These are phyloP conservation scores for Nicotiana sylvestris DNA, from an alignment of 257 asterid genomes.

Conservation along the genomic window DNA sequence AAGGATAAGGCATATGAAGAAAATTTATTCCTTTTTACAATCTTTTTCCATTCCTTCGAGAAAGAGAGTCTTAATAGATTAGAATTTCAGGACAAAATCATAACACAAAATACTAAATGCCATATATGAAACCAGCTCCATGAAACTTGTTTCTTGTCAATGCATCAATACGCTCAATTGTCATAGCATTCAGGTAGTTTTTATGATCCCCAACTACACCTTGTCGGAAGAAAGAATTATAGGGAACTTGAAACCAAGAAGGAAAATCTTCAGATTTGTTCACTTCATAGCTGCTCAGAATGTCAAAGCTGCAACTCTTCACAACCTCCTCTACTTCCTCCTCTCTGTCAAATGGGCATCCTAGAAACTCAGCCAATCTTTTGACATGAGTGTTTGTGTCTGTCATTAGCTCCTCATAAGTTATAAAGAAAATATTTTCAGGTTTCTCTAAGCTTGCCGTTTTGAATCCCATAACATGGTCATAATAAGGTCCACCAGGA, in stretches of 20 bases:
- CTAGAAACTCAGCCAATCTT: conserved; percentile 9
- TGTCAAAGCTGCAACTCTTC: conserved; percentile 15
- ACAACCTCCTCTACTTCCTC: conserved; percentile 10
- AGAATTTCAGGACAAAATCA: no score
- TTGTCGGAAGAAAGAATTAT: neutral
- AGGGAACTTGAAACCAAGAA: neutral
- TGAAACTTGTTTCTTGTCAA: no score
- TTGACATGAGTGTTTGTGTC: neutral
- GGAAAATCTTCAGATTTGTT: conserved; percentile 3
- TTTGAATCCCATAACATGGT: conserved; percentile 13
- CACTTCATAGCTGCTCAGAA: conserved; percentile 1
- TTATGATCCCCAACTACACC: no score
- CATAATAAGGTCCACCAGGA: conserved; percentile 15
- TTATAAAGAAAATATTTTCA: neutral
- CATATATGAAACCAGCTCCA: no score
- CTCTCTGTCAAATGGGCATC: neutral
- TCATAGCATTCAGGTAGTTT: no score
- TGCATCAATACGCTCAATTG: no score
- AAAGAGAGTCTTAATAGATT: no score
- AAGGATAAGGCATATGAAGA: no score
- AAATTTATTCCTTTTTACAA: no score
- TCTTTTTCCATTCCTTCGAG: no score
- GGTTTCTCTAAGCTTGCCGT: conserved; percentile 7
- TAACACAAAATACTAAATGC: no score
- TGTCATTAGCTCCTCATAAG: conserved; percentile 9